Evolutionary conservation across 441 rosid species (phyloP).

Genomic region (Jatropha podagrica): DNA sequence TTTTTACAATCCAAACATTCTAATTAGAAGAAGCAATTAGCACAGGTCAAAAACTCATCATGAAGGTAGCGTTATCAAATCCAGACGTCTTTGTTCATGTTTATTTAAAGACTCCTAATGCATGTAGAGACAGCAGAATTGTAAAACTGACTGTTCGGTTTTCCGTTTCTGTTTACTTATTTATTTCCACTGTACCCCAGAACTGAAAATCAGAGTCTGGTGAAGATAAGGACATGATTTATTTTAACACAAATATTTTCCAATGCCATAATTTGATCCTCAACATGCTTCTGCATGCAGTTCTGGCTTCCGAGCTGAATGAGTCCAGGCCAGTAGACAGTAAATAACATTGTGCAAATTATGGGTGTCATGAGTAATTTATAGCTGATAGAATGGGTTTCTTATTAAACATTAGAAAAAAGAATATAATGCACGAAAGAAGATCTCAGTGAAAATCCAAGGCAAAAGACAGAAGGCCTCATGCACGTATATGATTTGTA

Average conservation of each 20-base stretch:
- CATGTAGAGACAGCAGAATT: not conserved
- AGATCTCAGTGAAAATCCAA: too few relatives aligned
- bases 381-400: not conserved
- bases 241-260: not conserved
- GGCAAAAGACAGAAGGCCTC: not conserved
- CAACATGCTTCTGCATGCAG: not conserved
- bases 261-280: not conserved
- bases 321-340: not conserved
- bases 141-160: not conserved
- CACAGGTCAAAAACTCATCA: not conserved
- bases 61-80: not conserved
- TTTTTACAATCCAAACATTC: too few relatives aligned
- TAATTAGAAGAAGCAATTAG: too few relatives aligned
- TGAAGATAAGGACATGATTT: not conserved
- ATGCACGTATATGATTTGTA: not conserved
- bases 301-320: not conserved
- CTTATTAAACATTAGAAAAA: not conserved
- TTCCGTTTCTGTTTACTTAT: not conserved
- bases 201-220: not conserved
- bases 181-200: not conserved
- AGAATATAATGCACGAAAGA: not conserved
- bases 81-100: not conserved
- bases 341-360: not conserved
- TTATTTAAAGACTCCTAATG: not conserved
- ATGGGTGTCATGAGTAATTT: not conserved